A percentile compares a stretch with the other conserved stretches of the same genome.
Conservation (phyloP, 148 eudicot species). For the Gaultheria prostrata region DNA sequence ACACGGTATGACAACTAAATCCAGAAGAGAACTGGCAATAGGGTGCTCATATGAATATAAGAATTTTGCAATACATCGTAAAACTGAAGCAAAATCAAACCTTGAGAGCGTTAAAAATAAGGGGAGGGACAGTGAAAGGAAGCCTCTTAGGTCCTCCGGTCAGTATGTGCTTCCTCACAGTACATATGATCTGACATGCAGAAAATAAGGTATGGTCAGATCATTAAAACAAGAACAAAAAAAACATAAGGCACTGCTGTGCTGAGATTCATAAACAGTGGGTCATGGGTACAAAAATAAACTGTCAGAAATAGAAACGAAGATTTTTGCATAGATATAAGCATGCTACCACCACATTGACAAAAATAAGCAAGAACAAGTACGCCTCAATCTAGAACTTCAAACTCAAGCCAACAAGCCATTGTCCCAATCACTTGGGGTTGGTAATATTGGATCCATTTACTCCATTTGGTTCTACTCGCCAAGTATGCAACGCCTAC, state of each 20-base stretch:
- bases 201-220: conserved; percentile 20
- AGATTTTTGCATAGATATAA: not conserved
- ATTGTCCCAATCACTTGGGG: not conserved
- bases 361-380: not conserved
- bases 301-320: not conserved
- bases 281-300: conserved; percentile 10
- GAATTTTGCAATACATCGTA: not conserved
- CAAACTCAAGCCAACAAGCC: not conserved
- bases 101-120: conserved; percentile 83
- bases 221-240: conserved; percentile 10
- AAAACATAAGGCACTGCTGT: not conserved
- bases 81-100: conserved; percentile 34
- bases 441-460: not conserved
- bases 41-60: not conserved
- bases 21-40: not conserved
- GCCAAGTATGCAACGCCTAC: not conserved
- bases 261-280: conserved; percentile 6
- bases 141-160: conserved; percentile 89
- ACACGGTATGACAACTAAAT: no score
- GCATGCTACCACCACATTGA: not conserved
- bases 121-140: conserved; percentile 79
- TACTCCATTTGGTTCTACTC: not conserved
- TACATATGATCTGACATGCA: conserved; percentile 69
- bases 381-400: not conserved
- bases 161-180: conserved; percentile 78